A percentile compares a stretch with the other conserved stretches of the same genome.
These are phyloP conservation scores for Fusarium foetens DNA, from an alignment of 2,329 filamentous ascomycete genomes.

Conservation along the genomic window DNA sequence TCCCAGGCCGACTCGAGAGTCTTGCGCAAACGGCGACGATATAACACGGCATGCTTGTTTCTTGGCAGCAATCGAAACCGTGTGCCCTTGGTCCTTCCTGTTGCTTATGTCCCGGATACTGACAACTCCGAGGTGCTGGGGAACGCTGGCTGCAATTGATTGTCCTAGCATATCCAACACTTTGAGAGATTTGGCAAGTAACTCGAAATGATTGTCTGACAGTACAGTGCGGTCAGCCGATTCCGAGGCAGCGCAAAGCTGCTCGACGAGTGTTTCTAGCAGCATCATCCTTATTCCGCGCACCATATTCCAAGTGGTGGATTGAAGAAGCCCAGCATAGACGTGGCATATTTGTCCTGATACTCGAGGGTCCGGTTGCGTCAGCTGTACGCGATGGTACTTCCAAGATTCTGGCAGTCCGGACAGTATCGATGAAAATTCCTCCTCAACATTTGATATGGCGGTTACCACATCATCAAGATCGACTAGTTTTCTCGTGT, in stretches of 20 bases:
- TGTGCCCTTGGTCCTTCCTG: conserved; percentile 23
- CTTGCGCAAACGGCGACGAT: conserved; percentile 36
- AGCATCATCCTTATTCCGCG: conserved; percentile 59
- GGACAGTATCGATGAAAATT: conserved; percentile 54
- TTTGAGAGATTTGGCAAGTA: conserved; percentile 51
- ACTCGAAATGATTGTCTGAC: conserved; percentile 48
- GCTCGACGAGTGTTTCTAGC: conserved; percentile 58
- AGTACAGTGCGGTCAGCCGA: conserved; percentile 38
- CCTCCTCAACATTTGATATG: conserved; percentile 55
- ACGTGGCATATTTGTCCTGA: conserved; percentile 57
- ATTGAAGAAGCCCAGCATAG: conserved; percentile 57
- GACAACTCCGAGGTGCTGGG: conserved; percentile 62
- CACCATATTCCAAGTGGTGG: conserved; percentile 60
- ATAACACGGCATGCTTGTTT: conserved; percentile 47
- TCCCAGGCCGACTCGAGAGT: conserved; percentile 35
- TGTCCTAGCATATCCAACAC: conserved; percentile 54
- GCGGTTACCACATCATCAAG: conserved; percentile 50
- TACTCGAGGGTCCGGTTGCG: conserved; percentile 54
- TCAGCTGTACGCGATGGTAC: conserved; percentile 55
- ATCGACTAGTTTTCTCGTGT: conserved; percentile 50
- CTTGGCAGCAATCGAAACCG: conserved; percentile 44
- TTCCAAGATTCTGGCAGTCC: conserved; percentile 54
- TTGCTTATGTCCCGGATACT: conserved; percentile 52
- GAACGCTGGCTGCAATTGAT: conserved; percentile 58
- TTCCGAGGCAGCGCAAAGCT: conserved; percentile 47